Base-by-base conservation (phyloP, 2,329 filamentous ascomycete genomes). In the Fusarium nanum region DNA sequence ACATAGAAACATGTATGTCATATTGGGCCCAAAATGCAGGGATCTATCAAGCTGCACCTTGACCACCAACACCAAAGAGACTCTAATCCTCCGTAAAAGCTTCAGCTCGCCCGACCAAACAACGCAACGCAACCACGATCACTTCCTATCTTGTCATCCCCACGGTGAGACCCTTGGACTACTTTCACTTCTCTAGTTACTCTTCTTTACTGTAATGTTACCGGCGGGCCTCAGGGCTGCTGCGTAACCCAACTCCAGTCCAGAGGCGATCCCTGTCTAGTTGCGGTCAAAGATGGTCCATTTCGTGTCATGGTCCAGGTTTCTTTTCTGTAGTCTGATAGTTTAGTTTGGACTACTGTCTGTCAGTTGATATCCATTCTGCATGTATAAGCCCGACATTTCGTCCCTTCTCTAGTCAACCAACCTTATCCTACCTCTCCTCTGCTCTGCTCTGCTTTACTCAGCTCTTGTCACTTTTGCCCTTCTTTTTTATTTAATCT, bases 1-100 rank as follows among this genome's bases (percentile, higher is more conserved):
- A 50, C 20, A 28, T 40, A 62, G 47, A 56, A 47, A 12, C 41
- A 65, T 50, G 54, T 48, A 54, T 55, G 61, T 55, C 50, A 56
- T 57, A 56, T 48, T 64, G 23, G 55, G 56, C 60, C 62, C 57
- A 56, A 48, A 49, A 53, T 62, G 60, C 72, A 74, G 70, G 72
- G 72, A 74, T 73, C 60, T 63, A 63, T 56, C 60, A 47, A 63
- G 57, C 62, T 74, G 70, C 70, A 73, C 56, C 56, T 56, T 40
- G 30, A 45, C 45, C 60, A 59, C 62, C 60, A 63, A 20, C 44
- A 64, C 34, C 18, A 7, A 7, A 11, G 6, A 30, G 34, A 11
- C 34, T 37, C 20, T 48, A 48, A 20, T 30, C 20, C 27, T 48
- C 46, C 20, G 25, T 53, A 22, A 28, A 53, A 42, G 37, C 32